A percentile compares a stretch with the other conserved stretches of the same genome.
phyloP scores from a whole-genome alignment of 257 asterid genomes.

The Phtheirospermum japonicum region DNA sequence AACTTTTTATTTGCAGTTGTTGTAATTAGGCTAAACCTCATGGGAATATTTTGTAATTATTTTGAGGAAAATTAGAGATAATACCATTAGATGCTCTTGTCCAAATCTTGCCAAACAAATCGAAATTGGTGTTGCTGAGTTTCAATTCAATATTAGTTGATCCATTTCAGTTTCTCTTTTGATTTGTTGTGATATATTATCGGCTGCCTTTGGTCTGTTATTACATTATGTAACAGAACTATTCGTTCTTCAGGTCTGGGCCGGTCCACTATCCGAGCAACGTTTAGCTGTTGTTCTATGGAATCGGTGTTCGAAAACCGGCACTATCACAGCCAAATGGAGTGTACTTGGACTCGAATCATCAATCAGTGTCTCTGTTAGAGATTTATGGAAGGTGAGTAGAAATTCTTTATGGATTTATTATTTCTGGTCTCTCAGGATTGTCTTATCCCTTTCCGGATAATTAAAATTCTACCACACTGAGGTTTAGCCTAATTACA shows the following conservation, averaged over 20 bases:
- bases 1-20: too few species aligned
- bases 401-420: not conserved
- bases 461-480: too few species aligned
- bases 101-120: too few species aligned
- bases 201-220: not conserved
- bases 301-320: conserved; percentile 69
- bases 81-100: too few species aligned
- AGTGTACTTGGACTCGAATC: conserved; percentile 68
- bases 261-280: conserved; percentile 82
- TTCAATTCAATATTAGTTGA: not conserved
- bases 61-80: too few species aligned
- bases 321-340: conserved; percentile 68
- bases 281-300: conserved; percentile 73
- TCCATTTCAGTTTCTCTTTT: not conserved
- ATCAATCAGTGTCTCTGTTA: conserved; percentile 60
- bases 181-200: too few species aligned
- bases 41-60: too few species aligned
- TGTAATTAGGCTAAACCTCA: too few species aligned
- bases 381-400: conserved; percentile 88
- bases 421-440: too few species aligned
- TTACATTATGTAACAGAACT: not conserved
- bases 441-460: too few species aligned
- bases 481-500: too few species aligned
- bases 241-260: conserved; percentile 68
- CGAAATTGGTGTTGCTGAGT: not conserved